Percentiles rank a stretch among this genome's conserved stretches.
Evolutionary conservation across 2,329 filamentous ascomycete species (phyloP).

Genomic region (Cordyceps cicadae): DNA sequence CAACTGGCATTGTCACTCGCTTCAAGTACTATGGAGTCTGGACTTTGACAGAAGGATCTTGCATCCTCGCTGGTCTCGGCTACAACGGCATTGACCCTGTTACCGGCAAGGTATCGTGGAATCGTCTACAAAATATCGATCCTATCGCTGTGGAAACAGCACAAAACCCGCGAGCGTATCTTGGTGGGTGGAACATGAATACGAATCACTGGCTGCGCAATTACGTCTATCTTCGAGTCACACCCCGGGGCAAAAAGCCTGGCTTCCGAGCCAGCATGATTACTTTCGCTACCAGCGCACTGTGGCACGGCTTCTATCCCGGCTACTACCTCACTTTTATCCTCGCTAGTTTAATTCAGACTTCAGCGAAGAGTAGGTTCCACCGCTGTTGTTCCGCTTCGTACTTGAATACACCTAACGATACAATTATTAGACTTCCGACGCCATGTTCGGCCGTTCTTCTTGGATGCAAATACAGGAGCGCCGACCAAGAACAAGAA

Average conservation of each 20-base stretch:
- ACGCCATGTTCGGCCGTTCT: slow-evolving; percentile 84
- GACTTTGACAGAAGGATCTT: slow-evolving; percentile 86
- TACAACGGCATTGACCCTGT: slow-evolving; percentile 86
- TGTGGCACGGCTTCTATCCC: slow-evolving; percentile 98
- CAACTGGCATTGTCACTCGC: slow-evolving; percentile 72
- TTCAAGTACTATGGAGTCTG: slow-evolving; percentile 97
- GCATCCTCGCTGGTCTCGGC: slow-evolving; percentile 85
- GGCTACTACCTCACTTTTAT: slow-evolving; percentile 92
- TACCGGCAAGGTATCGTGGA: slow-evolving; percentile 78
- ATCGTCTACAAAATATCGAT: slow-evolving; percentile 82
- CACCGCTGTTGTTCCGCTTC: background rate
- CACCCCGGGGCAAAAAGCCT: slow-evolving; percentile 89
- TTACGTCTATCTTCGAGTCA: slow-evolving; percentile 92
- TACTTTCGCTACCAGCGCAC: slow-evolving; percentile 87
- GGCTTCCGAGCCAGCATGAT: slow-evolving; percentile 91
- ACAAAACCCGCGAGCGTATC: slow-evolving; percentile 86
- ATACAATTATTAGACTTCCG: slow-evolving; percentile 65
- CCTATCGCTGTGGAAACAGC: slow-evolving; percentile 79
- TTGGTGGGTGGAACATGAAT: slow-evolving; percentile 97
- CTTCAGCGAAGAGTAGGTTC: slow-evolving; percentile 79
- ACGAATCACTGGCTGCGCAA: slow-evolving; percentile 96
- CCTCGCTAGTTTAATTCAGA: slow-evolving; percentile 84
- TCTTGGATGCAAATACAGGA: slow-evolving; percentile 69
- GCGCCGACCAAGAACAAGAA: slow-evolving; percentile 63
- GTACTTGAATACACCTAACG: background rate